Base-by-base conservation (phyloP, 768 basidiomycete genomes). In the Tubosaeta sp. region DNA sequence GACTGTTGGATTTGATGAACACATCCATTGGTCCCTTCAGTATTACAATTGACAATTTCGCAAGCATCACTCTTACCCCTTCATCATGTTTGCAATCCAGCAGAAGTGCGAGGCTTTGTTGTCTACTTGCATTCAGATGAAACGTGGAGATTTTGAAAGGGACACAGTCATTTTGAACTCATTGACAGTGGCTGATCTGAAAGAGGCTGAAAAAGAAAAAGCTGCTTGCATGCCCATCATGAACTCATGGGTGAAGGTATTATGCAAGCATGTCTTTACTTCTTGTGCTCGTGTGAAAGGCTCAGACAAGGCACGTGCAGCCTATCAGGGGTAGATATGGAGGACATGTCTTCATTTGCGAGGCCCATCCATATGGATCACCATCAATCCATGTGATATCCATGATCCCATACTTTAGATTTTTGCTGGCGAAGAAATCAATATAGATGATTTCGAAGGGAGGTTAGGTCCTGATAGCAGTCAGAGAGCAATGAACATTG, bases 151-250 rank as follows among this genome's bases (percentile, higher is more conserved):
- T 6, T 74, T 69, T 49, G 46, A 56, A 5, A 3, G 18, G 3
- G 56, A 72, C 8, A 55, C 58, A 6, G 21, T 44, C 0, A 18
- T 63, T 0, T 51, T 74, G 1, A 21, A 50, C 0, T 46, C 62
- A 0, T 40, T 77, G 1, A 72, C 56, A 0, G 50, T 58, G 5
- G 46, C 58, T 3, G 65, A 73, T 19, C 44, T 78, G 10, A 13
- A 57, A 1, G 11, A 52, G n/a, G 74, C 75, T 0, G 62, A 55
- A 18, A 29, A 57, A n/a, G 73, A 77, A 56, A 73, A 76, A 46
- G 56, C 35, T 0, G 29, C 52, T 2, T 27, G 57, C 0, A 32
- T 56, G 0, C 25, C 49, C 9, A 59, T 69, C 21, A 51, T 55
- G 1, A 69, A 73, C 55, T 58, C 62, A 8, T 51, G 59, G 1